Percentiles rank a stretch among this genome's conserved stretches.
Conservation (phyloP, 2,329 filamentous ascomycete species). For the Dothideomycetes sp. region DNA sequence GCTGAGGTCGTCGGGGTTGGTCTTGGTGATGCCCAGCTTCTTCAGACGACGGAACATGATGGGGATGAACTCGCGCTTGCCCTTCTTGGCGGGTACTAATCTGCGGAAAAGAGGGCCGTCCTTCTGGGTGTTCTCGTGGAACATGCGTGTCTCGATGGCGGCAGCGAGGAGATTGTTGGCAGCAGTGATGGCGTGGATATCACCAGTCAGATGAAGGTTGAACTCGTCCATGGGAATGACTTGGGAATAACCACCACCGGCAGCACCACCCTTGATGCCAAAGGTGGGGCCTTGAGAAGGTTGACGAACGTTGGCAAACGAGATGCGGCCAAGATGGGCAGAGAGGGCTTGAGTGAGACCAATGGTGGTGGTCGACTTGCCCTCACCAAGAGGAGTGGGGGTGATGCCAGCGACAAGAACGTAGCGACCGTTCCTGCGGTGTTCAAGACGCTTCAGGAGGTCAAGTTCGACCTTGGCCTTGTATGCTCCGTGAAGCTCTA, state of each 20-base stretch:
- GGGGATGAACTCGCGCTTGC: constrained; percentile 73
- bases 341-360: constrained; percentile 87
- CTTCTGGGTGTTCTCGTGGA: constrained; percentile 93
- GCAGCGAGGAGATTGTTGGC: constrained; percentile 95
- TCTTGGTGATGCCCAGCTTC: constrained; percentile 95
- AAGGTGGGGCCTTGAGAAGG: constrained; percentile 96
- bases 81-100: constrained; percentile 81
- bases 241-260: constrained; percentile 95
- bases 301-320: constrained; percentile 94
- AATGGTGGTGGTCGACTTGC: constrained; percentile 96
- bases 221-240: constrained; percentile 99
- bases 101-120: constrained; percentile 79
- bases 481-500: constrained; percentile 89
- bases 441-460: constrained; percentile 70
- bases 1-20: constrained; percentile 79
- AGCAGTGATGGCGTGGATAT: constrained; percentile 94
- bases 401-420: constrained; percentile 93
- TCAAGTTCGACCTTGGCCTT: constrained; percentile 90
- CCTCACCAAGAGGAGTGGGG: constrained; percentile 89
- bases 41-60: constrained; percentile 89
- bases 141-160: constrained; percentile 95
- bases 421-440: constrained; percentile 82
- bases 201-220: constrained; percentile 93
- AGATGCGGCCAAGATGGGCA: constrained; percentile 74
- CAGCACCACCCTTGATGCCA: constrained; percentile 96